Conservation (phyloP, 768 basidiomycete genomes). For the Pisolithus orientalis region DNA sequence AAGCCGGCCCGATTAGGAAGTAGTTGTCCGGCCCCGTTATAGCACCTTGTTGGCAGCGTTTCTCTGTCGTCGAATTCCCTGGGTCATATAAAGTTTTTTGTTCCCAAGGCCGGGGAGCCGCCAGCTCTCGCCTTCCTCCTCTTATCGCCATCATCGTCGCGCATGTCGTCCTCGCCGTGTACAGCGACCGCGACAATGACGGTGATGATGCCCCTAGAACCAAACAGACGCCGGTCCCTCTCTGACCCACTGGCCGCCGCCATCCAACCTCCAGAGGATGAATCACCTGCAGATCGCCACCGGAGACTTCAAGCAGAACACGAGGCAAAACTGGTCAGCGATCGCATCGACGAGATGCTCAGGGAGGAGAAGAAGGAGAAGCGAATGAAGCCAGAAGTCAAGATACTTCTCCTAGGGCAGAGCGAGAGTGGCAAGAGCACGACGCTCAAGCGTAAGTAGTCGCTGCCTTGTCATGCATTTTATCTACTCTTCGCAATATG, state of each 20-base stretch:
- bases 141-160: neutral
- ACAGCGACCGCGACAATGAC: constrained; percentile 1
- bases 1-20: constrained; percentile 19
- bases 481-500: neutral
- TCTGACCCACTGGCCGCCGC: constrained; percentile 69
- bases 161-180: neutral
- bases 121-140: constrained; percentile 6
- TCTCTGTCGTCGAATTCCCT: constrained; percentile 6
- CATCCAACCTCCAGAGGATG: constrained; percentile 65
- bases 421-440: constrained; percentile 89
- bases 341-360: constrained; percentile 76
- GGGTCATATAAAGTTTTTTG: constrained; percentile 7
- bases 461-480: constrained; percentile 2
- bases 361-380: constrained; percentile 58
- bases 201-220: constrained; percentile 26
- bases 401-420: constrained; percentile 77
- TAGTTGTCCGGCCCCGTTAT: constrained; percentile 15
- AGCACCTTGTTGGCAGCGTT: constrained; percentile 10
- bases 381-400: constrained; percentile 58
- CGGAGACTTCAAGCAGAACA: constrained; percentile 57
- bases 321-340: constrained; percentile 68
- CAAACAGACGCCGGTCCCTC: constrained; percentile 37
- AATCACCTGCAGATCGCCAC: constrained; percentile 63
- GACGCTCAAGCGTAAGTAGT: constrained; percentile 75
- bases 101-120: constrained; percentile 13